A percentile compares a stretch with the other conserved stretches of the same genome.
Conservation (phyloP, 2,329 filamentous ascomycete genomes). For the Phialocephala subalpina region DNA sequence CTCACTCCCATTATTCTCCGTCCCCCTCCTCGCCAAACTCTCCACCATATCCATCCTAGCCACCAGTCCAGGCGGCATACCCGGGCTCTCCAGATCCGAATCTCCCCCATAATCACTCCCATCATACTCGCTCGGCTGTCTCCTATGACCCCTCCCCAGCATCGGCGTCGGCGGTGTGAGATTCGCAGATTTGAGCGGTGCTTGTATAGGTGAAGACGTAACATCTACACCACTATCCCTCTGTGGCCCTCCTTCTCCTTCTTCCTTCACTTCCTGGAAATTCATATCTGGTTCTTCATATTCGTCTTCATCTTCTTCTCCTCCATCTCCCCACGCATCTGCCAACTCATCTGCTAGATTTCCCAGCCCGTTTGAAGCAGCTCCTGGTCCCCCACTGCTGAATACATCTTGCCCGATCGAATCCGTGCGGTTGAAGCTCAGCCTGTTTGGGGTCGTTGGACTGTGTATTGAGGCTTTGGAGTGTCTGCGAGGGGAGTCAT, state of each 20-base stretch:
- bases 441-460: slow-evolving; percentile 37
- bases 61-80: slow-evolving; percentile 71
- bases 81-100: slow-evolving; percentile 73
- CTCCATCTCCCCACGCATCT: slow-evolving; percentile 73
- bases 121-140: slow-evolving; percentile 68
- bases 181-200: slow-evolving; percentile 31
- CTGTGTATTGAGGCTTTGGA: slow-evolving; percentile 43
- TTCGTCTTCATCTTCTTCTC: slow-evolving; percentile 65
- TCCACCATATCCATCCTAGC: slow-evolving; percentile 77
- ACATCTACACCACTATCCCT: slow-evolving; percentile 47
- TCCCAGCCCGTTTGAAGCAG: slow-evolving; percentile 66
- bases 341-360: slow-evolving; percentile 85
- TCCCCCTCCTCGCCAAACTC: slow-evolving; percentile 70
- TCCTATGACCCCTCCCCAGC: slow-evolving; percentile 51
- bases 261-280: slow-evolving; percentile 40
- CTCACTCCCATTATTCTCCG: slow-evolving; percentile 70
- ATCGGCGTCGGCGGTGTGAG: slow-evolving; percentile 33
- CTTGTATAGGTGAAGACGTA: slow-evolving; percentile 33
- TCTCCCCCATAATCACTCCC: slow-evolving; percentile 79
- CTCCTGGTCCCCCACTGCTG: slow-evolving; percentile 48
- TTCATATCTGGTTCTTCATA: slow-evolving; percentile 56
- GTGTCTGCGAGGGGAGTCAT: slow-evolving; percentile 34
- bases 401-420: slow-evolving; percentile 41
- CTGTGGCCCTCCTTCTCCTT: slow-evolving; percentile 47
- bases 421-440: slow-evolving; percentile 37